These are phyloP conservation scores for Aspergillus saccharolyticus DNA, from an alignment of 495 filamentous ascomycete genomes.

Conservation along the genomic window DNA sequence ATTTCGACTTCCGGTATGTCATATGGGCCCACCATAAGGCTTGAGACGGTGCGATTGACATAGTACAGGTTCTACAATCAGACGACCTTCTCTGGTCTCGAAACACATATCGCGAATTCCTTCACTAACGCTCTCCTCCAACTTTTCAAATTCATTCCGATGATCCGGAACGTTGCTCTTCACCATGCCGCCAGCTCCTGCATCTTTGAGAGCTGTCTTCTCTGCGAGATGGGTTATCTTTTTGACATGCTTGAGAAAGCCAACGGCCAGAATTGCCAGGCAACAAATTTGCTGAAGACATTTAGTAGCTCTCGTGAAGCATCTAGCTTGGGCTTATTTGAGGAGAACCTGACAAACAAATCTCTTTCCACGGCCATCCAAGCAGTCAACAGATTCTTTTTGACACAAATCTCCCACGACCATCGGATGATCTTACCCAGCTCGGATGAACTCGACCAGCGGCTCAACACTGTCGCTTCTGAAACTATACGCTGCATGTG, in stretches of 20 bases:
- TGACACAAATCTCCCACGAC: conserved; percentile 67
- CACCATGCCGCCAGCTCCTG: conserved; percentile 83
- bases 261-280: conserved; percentile 86
- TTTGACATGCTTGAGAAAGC: conserved; percentile 99
- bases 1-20: conserved; percentile 87
- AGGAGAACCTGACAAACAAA: conserved; percentile 69
- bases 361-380: conserved; percentile 72
- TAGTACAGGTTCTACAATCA: conserved; percentile 78
- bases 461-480: conserved; percentile 50
- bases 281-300: conserved; percentile 91
- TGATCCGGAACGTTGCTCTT: conserved; percentile 85
- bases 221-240: conserved; percentile 92
- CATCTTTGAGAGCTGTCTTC: conserved; percentile 70
- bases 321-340: conserved; percentile 65
- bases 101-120: conserved; percentile 94
- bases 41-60: conserved; percentile 12
- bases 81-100: conserved; percentile 81
- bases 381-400: conserved; percentile 67
- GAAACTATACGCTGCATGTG: conserved; percentile 71
- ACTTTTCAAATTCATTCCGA: conserved; percentile 81
- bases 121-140: conserved; percentile 94
- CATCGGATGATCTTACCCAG: conserved; percentile 57
- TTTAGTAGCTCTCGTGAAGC: conserved; percentile 75
- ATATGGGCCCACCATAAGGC: conserved; percentile 18
- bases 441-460: conserved; percentile 54